Evolutionary conservation across 768 basidiomycete genomes (phyloP), one percentile per base, ranked within the genome.

Genomic region (Leccinum olivaceopallidum): DNA sequence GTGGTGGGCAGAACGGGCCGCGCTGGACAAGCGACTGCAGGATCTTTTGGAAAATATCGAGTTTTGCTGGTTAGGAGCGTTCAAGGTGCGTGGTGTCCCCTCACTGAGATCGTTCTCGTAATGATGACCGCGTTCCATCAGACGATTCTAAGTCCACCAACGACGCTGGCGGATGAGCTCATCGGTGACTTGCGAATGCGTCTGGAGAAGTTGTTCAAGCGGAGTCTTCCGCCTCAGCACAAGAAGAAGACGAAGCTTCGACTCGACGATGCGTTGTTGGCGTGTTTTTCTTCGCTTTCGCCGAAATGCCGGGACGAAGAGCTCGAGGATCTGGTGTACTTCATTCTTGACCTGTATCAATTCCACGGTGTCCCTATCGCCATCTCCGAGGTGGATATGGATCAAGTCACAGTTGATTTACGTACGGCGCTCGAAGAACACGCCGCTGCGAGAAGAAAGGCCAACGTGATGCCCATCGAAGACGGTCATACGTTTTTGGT

Each of bases 11-110:
- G 82, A 87, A 56, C 81, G 97, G 4, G 76, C 78, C 24, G 83
- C 80, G 22, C 80, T 98, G n/a, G 95, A 98, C 68, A 79, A 78
- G 52, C 82, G 94, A 24, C 71, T 99, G 68, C 79, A 84, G 59
- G 84, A 85, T 32, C 74, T 99, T 6, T 72, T 97, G 36, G 85
- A 85, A 63, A 93, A 88, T 63, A 87, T 99, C 49, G 97, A 98
- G 71, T 95, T 92, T 66, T 94, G 91, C 69, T 98, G 97, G 97
- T 80, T 99, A 3, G 96, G 97, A 1, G 94, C 90, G 22, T 98
- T 97, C 84, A 98, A 98, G 86, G 95, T 95, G 54, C 36, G 80
- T 67, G 4, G 22, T 58, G 9, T 59, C 16, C 16, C 20, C 4
- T 5, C 16, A 2, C 16, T n/a, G 42, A 13, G 28, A 28, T 60